Evolutionary conservation across 148 eudicot species (phyloP), one percentile per base, ranked within the genome.

Genomic region (Silene conica): DNA sequence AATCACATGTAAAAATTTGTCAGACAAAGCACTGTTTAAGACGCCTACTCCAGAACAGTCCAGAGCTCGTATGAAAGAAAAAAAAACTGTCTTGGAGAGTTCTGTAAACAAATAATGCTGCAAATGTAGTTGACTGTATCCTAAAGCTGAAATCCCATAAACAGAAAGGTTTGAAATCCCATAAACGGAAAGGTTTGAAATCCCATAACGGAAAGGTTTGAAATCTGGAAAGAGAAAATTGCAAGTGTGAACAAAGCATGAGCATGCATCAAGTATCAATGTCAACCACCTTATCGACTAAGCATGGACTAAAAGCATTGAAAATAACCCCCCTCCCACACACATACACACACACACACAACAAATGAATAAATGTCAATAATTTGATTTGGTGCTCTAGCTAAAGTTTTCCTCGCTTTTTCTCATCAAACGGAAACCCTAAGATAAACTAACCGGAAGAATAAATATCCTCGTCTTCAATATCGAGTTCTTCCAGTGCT

Each of bases 381-480:
- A n/a, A n/a, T n/a, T n/a, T n/a, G n/a, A n/a, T n/a, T n/a, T n/a
- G n/a, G 28, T 67, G 14, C 21, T 46, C 70, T 10, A 20, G 11
- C 4, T 3, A 46, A 19, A 67, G 45, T 0, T 67, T n/a, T n/a
- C n/a, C 21, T 45, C 56, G 20, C 26, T 46, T 43, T n/a, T 43
- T 13, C 9, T 12, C 22, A 0, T 21, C 48, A 14, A 26, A 63
- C 8, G 14, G 6, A 15, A 11, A 63, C 48, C 15, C 23, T 31
- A 48, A 52, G 31, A 66, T 18, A 72, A 69, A 79, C 86, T 80
- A 67, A 91, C 98, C 97, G 74, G 95, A 72, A 63, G 87, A 83
- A 82, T 94, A 94, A 34, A 94, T 87, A 88, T 94, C 98, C 80
- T 89, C 95, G 69, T 94, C 98, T 85, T 94, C 97, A 71, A 79